Evolutionary conservation across 2,329 filamentous ascomycete genomes (phyloP).

Genomic region (Beauveria scarabaeidicola): DNA sequence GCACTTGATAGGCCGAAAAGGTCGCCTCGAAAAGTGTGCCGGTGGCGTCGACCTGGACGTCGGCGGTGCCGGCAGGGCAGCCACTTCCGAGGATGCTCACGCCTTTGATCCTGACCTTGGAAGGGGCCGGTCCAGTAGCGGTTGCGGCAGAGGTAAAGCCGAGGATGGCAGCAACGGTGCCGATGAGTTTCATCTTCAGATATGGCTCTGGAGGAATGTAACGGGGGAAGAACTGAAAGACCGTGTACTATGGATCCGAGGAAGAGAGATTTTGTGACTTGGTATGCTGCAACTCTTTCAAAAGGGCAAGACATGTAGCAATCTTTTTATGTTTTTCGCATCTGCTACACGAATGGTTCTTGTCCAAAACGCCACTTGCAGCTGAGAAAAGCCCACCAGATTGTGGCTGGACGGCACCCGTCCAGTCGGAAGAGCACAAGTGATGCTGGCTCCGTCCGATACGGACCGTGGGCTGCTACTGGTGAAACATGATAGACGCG

Average conservation of each 20-base stretch:
- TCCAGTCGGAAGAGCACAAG: neutral
- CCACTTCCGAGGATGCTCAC: conserved; percentile 19
- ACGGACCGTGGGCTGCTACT: conserved; percentile 2
- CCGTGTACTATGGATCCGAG: neutral
- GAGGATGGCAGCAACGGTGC: neutral
- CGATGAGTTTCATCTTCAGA: conserved; percentile 1
- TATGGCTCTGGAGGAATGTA: neutral
- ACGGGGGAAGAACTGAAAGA: neutral
- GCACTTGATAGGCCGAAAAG: conserved; percentile 19
- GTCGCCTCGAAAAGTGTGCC: conserved; percentile 20
- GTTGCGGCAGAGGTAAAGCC: conserved; percentile 1
- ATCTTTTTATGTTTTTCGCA: neutral
- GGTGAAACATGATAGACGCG: neutral
- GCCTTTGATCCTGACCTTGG: conserved; percentile 16
- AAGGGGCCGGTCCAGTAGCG: neutral
- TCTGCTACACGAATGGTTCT: neutral
- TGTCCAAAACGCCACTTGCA: neutral
- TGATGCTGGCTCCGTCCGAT: neutral
- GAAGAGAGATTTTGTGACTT: neutral
- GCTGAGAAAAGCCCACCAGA: neutral
- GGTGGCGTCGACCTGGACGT: conserved; percentile 19
- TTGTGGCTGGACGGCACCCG: neutral
- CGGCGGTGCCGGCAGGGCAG: conserved; percentile 18
- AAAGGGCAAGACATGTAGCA: neutral
- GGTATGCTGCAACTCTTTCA: neutral